A percentile compares a stretch with the other conserved stretches of the same genome.
phyloP scores from a whole-genome alignment of 768 basidiomycete genomes.

The Russula earlei region DNA sequence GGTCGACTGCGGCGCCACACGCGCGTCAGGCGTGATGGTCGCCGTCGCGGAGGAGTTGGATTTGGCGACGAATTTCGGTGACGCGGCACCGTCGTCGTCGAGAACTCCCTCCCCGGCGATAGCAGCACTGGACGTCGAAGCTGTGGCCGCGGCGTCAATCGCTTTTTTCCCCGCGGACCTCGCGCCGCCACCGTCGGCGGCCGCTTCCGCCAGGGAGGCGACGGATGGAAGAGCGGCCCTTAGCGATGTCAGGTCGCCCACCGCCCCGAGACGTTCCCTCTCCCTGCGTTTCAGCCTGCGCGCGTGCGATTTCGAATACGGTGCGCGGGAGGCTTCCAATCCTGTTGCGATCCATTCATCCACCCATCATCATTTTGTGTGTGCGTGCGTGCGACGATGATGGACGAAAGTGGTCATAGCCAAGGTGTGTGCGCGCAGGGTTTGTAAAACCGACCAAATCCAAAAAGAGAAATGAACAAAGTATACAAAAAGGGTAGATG shows the following conservation, averaged over 20 bases:
- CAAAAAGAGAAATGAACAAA: neutral
- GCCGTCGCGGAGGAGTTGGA: neutral
- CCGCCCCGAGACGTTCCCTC: slow-evolving; percentile 34
- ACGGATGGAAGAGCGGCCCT: slow-evolving; percentile 47
- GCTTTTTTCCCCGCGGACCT: slow-evolving; percentile 12
- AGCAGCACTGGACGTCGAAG: neutral
- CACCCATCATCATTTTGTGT: neutral
- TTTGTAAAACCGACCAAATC: neutral
- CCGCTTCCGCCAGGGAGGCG: slow-evolving; percentile 4
- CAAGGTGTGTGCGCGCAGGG: neutral
- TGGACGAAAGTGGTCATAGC: neutral
- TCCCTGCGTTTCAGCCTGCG: slow-evolving; percentile 64
- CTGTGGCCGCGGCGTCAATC: neutral
- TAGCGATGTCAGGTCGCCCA: slow-evolving; percentile 28
- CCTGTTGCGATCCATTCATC: slow-evolving; percentile 27
- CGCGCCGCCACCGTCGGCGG: too few species aligned
- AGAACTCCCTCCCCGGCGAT: too few species aligned
- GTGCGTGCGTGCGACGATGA: neutral
- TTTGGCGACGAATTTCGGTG: neutral
- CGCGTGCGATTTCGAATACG: slow-evolving; percentile 64
- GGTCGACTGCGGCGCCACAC: neutral
- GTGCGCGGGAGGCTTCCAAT: slow-evolving; percentile 39
- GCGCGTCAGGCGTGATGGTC: neutral
- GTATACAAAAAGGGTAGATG: neutral
- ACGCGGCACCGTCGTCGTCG: neutral